Conservation (phyloP, 208 protist genomes). For the Crithidia acanthocephali region DNA sequence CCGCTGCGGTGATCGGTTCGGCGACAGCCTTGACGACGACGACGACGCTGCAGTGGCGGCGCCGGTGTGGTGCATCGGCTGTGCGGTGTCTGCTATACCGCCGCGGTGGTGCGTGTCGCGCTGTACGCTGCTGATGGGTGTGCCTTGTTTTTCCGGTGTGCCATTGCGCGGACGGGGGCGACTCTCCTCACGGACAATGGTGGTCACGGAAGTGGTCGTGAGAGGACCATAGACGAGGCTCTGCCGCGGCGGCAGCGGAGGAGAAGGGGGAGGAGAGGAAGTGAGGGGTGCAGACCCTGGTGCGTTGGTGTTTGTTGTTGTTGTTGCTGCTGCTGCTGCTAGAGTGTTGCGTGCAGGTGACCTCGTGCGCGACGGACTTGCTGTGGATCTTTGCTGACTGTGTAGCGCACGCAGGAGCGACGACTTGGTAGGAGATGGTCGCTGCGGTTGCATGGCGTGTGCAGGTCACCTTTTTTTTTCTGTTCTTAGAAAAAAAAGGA, state of each 20-base stretch:
- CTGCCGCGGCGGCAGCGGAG: constrained; percentile 12
- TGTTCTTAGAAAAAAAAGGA: too few species aligned
- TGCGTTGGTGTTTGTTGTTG: neutral
- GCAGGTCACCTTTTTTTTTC: too few species aligned
- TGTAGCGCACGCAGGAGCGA: neutral
- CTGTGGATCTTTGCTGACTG: neutral
- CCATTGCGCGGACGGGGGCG: neutral
- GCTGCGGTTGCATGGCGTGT: neutral
- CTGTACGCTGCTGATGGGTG: neutral
- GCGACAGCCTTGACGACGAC: neutral
- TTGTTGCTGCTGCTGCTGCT: neutral
- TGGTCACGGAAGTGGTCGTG: constrained; percentile 20
- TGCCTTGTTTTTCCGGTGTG: neutral
- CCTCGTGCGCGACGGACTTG: neutral
- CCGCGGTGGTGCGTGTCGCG: neutral
- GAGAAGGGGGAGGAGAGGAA: too few species aligned
- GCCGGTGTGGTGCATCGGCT: neutral
- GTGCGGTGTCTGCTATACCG: neutral
- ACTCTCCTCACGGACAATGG: constrained; percentile 11
- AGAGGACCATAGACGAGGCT: constrained; percentile 29
- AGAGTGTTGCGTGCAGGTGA: neutral
- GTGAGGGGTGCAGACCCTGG: too few species aligned
- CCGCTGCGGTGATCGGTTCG: constrained; percentile 7
- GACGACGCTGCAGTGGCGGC: neutral
- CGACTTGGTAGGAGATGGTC: neutral